Conservation (phyloP, 306 rosid genomes). For the Cicer cuneatum region DNA sequence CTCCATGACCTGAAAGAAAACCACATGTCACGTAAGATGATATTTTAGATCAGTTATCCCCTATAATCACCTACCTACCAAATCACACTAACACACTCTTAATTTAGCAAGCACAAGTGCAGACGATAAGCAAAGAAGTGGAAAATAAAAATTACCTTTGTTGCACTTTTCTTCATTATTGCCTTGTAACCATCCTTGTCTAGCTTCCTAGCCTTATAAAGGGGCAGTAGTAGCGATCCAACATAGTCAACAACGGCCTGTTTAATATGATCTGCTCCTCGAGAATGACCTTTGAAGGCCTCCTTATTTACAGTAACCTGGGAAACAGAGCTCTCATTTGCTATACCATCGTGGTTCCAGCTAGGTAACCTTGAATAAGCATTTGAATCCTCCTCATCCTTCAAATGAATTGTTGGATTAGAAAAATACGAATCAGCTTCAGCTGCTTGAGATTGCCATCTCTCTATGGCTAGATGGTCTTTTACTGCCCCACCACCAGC, state of each 20-base stretch:
- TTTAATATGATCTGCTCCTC: constrained; percentile 92
- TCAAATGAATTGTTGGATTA: constrained; percentile 55
- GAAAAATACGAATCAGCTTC: constrained; percentile 79
- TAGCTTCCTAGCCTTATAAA: constrained; percentile 93
- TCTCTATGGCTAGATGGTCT: constrained; percentile 93
- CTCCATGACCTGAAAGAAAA: constrained; percentile 88
- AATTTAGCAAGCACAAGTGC: constrained; percentile 36
- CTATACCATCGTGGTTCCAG: constrained; percentile 73
- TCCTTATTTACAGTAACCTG: constrained; percentile 93
- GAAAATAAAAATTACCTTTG: constrained; percentile 68
- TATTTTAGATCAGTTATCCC: constrained; percentile 39
- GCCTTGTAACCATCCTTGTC: constrained; percentile 97
- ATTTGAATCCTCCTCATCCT: constrained; percentile 95
- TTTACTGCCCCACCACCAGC: constrained; percentile 81
- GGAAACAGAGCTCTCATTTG: constrained; percentile 90
- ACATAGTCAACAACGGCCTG: constrained; percentile 99
- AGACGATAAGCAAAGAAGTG: constrained; percentile 27
- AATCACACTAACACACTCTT: constrained; percentile 29
- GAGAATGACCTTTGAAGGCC: constrained; percentile 62
- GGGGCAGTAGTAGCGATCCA: constrained; percentile 95
- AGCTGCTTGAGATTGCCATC: constrained; percentile 99
- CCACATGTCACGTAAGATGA: constrained; percentile 9
- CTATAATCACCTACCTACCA: constrained; percentile 23
- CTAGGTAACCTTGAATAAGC: constrained; percentile 70
- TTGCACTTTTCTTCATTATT: constrained; percentile 98